These are phyloP conservation scores for Endothia cerciana DNA, from an alignment of 2,329 filamentous ascomycete genomes.

Conservation along the genomic window DNA sequence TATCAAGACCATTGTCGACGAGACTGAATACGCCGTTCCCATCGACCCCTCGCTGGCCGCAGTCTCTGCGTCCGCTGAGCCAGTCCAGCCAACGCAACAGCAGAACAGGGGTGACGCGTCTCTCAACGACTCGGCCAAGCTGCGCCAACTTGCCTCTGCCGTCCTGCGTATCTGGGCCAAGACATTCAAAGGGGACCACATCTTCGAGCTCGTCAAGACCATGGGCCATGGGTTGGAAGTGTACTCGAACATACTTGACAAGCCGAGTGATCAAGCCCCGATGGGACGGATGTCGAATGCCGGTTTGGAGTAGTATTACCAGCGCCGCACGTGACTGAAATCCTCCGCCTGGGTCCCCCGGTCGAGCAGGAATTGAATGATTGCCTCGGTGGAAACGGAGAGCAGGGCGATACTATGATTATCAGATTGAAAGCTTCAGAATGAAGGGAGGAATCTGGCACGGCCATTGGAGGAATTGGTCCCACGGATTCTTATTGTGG, in stretches of 20 bases:
- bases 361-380: not conserved
- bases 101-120: constrained; percentile 47
- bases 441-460: not conserved
- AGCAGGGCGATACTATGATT: not conserved
- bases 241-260: constrained; percentile 61
- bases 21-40: constrained; percentile 65
- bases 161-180: constrained; percentile 65
- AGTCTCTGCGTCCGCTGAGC: constrained; percentile 36
- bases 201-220: constrained; percentile 63
- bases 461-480: not conserved
- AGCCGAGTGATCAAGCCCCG: constrained; percentile 53
- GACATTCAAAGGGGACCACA: constrained; percentile 63
- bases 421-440: not conserved
- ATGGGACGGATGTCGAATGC: constrained; percentile 40
- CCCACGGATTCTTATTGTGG: not conserved
- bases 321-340: not conserved
- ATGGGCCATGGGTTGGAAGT: constrained; percentile 61
- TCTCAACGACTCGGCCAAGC: constrained; percentile 52
- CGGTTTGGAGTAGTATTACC: constrained; percentile 5
- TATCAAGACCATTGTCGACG: constrained; percentile 61
- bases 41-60: constrained; percentile 59
- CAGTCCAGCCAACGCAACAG: constrained; percentile 34
- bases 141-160: constrained; percentile 60
- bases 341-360: no score
- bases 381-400: not conserved